phyloP scores from a whole-genome alignment of 163 green algal species.

The Scenedesmus sp. region DNA sequence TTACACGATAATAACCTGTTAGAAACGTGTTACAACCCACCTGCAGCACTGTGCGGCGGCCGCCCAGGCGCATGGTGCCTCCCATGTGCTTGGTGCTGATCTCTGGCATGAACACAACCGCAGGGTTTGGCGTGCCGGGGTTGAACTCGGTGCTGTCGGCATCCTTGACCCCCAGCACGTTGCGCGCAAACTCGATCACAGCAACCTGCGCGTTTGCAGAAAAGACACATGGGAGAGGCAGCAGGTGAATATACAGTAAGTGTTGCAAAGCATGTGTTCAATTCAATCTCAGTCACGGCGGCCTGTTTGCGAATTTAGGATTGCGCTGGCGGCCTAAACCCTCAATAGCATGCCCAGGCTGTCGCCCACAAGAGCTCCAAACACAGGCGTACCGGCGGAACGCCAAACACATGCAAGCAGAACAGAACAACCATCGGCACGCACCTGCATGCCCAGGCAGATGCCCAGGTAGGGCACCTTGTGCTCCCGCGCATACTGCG shows the following conservation, averaged over 20 bases:
- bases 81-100: conserved; percentile 83
- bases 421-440: neutral
- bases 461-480: conserved; percentile 97
- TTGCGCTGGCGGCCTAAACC: too few relatives aligned
- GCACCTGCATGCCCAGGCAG: conserved; percentile 98
- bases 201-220: conserved; percentile 77
- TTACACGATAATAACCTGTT: neutral
- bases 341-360: too few relatives aligned
- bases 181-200: conserved; percentile 98
- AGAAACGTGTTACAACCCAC: conserved; percentile 55
- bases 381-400: neutral
- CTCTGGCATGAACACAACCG: conserved; percentile 96
- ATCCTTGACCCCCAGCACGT: conserved; percentile 87
- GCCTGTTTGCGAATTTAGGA: too few relatives aligned
- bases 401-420: neutral
- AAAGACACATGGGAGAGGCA: neutral
- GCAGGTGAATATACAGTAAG: neutral
- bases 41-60: conserved; percentile 76
- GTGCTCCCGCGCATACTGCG: conserved; percentile 89
- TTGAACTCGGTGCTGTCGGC: conserved; percentile 97
- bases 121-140: conserved; percentile 82
- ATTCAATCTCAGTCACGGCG: too few relatives aligned
- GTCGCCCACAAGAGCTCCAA: neutral
- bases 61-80: conserved; percentile 98
- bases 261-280: neutral